Conservation (phyloP, 2,329 filamentous ascomycete genomes). For the Pseudonectria foliicola region DNA sequence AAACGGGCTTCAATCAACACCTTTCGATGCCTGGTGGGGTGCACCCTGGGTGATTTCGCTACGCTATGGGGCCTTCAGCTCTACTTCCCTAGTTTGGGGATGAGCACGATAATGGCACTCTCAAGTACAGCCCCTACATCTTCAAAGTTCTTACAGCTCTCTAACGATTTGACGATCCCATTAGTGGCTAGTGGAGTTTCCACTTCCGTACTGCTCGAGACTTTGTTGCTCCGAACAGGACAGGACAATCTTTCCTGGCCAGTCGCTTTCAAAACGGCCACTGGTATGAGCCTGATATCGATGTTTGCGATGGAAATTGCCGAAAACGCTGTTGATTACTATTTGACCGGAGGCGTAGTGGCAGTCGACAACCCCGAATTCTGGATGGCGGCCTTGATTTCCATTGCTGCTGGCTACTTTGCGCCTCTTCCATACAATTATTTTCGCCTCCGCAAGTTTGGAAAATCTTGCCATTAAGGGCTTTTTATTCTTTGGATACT, state of each 20-base stretch:
- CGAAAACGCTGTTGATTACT: constrained; percentile 48
- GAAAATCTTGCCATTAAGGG: constrained; percentile 38
- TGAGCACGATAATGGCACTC: constrained; percentile 42
- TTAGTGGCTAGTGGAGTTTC: constrained; percentile 45
- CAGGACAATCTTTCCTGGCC: constrained; percentile 41
- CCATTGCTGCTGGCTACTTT: constrained; percentile 37
- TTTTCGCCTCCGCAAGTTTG: constrained; percentile 38
- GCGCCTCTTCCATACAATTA: constrained; percentile 50
- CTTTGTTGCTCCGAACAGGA: constrained; percentile 40
- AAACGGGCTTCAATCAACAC: constrained; percentile 47
- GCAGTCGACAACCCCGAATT: constrained; percentile 39
- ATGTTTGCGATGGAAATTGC: constrained; percentile 53
- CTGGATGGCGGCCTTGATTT: constrained; percentile 42
- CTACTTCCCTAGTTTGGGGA: constrained; percentile 37
- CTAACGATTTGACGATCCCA: fast-evolving
- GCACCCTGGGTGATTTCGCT: constrained; percentile 49
- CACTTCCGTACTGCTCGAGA: constrained; percentile 46
- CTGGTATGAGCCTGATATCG: constrained; percentile 52
- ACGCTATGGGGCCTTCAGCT: constrained; percentile 49
- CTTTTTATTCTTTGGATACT: too few relatives aligned
- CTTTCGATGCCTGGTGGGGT: constrained; percentile 46
- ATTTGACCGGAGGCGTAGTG: constrained; percentile 45
- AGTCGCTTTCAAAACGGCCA: constrained; percentile 41
- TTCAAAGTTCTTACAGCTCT: background rate
- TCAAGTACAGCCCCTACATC: constrained; percentile 33